Conservation (phyloP, 495 filamentous ascomycete genomes). For the Aspergillus sclerotioniger region DNA sequence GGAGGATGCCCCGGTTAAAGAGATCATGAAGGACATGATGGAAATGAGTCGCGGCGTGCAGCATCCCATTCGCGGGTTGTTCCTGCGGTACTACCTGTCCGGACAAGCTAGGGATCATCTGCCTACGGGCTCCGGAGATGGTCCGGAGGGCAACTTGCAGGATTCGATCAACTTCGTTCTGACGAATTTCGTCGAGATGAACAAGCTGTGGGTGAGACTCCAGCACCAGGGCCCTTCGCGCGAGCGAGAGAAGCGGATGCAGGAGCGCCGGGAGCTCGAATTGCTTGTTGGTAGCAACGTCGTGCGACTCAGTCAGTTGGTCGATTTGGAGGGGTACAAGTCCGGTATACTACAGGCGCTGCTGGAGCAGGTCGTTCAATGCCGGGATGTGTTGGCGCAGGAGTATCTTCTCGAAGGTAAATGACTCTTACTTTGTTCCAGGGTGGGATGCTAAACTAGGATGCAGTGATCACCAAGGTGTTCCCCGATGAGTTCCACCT, state of each 20-base stretch:
- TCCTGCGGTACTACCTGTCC: conserved; percentile 91
- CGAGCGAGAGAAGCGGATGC: conserved; percentile 87
- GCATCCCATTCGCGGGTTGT: conserved; percentile 91
- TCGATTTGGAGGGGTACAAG: conserved; percentile 91
- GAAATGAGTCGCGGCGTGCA: conserved; percentile 99
- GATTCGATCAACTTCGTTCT: conserved; percentile 96
- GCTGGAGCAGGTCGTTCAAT: conserved; percentile 95
- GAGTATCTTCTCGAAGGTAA: conserved; percentile 91
- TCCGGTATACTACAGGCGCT: conserved; percentile 84
- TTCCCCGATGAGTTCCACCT: conserved; percentile 99
- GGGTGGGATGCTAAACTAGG: conserved; percentile 22
- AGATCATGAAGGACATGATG: conserved; percentile 99
- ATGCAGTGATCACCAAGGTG: conserved; percentile 89
- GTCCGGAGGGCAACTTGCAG: conserved; percentile 91
- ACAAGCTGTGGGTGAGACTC: conserved; percentile 96
- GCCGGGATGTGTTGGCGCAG: conserved; percentile 92
- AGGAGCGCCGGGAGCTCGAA: conserved; percentile 92
- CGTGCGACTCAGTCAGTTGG: conserved; percentile 90
- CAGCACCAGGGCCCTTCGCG: conserved; percentile 97
- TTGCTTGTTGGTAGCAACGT: conserved; percentile 94
- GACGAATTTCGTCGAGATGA: conserved; percentile 99
- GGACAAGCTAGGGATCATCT: conserved; percentile 90
- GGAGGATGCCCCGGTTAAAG: conserved; percentile 96
- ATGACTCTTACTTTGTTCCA: neutral
- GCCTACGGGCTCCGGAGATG: conserved; percentile 77